phyloP scores from a whole-genome alignment of 2,329 filamentous ascomycete species.

The Neofusicoccum sp. region DNA sequence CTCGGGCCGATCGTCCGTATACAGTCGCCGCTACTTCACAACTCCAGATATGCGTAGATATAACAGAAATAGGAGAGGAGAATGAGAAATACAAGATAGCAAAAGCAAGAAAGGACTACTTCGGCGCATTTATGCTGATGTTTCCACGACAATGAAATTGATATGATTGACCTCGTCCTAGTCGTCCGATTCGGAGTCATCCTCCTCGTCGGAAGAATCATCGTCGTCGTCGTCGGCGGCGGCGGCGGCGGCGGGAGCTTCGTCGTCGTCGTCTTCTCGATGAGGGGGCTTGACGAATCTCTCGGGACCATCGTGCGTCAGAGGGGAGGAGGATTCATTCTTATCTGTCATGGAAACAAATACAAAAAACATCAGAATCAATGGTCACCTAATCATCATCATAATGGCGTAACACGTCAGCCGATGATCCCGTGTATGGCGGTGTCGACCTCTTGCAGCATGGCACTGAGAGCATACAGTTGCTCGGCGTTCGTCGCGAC shows the following conservation, averaged over 20 bases:
- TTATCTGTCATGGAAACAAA: not conserved
- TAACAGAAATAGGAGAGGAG: not conserved
- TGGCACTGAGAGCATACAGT: not conserved
- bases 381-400: not conserved
- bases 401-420: not conserved
- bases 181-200: not conserved
- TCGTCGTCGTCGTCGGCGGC: not conserved
- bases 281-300: not conserved
- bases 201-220: not conserved
- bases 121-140: not conserved
- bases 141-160: not conserved
- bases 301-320: no score
- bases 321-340: not conserved
- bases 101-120: not conserved
- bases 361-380: not conserved
- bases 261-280: not conserved
- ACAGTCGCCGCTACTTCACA: not conserved
- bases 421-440: conserved; percentile 10
- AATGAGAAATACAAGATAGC: not conserved
- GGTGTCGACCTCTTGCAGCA: conserved; percentile 2
- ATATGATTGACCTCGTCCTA: not conserved
- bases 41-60: not conserved
- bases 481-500: not conserved
- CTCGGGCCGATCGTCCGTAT: not conserved
- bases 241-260: not conserved